phyloP scores from a whole-genome alignment of 352 stramenopile genomes.

The Stephanocyclus meneghinianus region DNA sequence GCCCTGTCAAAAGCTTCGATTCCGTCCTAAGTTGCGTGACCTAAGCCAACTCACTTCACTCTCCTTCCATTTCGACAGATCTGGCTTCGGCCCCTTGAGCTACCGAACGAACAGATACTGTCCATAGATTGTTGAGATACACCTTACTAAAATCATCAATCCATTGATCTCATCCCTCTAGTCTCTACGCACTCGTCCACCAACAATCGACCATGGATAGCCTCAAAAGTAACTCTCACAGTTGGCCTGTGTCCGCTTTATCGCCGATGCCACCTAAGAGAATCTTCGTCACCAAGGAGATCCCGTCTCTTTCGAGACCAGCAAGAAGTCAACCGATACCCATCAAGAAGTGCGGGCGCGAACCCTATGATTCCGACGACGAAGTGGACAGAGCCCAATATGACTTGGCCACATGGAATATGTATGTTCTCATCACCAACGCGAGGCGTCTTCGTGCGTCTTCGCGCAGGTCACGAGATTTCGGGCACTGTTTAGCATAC shows the following conservation, averaged over 20 bases:
- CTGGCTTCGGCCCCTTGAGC: too few relatives aligned
- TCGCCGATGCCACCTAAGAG: background rate
- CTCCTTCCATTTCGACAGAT: too few relatives aligned
- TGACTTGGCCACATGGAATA: conserved; percentile 50
- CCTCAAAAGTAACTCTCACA: background rate
- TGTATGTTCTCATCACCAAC: conserved; percentile 57
- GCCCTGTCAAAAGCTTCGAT: too few relatives aligned
- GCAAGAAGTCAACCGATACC: conserved; percentile 4
- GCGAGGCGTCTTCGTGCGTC: conserved; percentile 22
- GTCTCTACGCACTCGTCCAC: too few relatives aligned
- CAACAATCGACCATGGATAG: background rate
- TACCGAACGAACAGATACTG: too few relatives aligned
- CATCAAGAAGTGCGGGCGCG: background rate
- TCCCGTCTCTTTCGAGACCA: background rate
- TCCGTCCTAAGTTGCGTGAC: too few relatives aligned
- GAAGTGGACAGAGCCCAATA: conserved; percentile 21
- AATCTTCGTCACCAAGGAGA: background rate
- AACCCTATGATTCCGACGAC: background rate
- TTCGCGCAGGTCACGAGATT: background rate
- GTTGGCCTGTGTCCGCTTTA: background rate
- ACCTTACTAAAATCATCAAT: too few relatives aligned
- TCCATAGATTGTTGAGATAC: too few relatives aligned
- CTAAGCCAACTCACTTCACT: too few relatives aligned
- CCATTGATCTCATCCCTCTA: too few relatives aligned
- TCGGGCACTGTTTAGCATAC: background rate